Evolutionary conservation across 495 filamentous ascomycete species (phyloP).

Genomic region (Clavariopsis aquatica): DNA sequence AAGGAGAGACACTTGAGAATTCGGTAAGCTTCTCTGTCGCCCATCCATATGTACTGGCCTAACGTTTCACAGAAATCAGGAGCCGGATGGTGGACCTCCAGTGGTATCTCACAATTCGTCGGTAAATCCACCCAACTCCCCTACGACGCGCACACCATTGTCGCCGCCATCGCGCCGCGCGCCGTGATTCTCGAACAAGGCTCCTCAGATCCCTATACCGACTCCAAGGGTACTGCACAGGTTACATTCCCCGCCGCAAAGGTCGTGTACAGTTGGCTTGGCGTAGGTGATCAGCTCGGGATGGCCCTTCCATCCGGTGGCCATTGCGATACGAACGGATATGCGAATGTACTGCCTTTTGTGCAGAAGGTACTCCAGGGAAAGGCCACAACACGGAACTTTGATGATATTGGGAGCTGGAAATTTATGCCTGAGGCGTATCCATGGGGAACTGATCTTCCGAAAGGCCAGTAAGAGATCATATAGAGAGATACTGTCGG

Average conservation of each 20-base stretch:
- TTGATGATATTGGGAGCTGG: slow-evolving; percentile 49
- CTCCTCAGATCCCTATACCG: slow-evolving; percentile 52
- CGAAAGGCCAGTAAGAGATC: no score
- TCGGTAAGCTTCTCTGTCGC: slow-evolving; percentile 33
- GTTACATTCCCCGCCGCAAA: slow-evolving; percentile 56
- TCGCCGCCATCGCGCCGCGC: slow-evolving; percentile 55
- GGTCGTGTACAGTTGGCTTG: slow-evolving; percentile 55
- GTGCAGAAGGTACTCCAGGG: slow-evolving; percentile 54
- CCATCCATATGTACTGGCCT: not conserved
- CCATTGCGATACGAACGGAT: slow-evolving; percentile 55
- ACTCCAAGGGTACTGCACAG: slow-evolving; percentile 54
- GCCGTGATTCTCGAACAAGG: slow-evolving; percentile 56
- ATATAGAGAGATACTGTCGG: no score
- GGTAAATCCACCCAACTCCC: slow-evolving; percentile 53
- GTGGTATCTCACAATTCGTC: slow-evolving; percentile 52
- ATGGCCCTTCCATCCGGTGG: slow-evolving; percentile 54
- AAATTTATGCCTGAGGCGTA: slow-evolving; percentile 52
- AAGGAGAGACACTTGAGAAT: slow-evolving; percentile 58
- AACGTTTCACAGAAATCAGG: slow-evolving; percentile 46
- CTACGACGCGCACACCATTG: slow-evolving; percentile 57
- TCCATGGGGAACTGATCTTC: slow-evolving; percentile 45
- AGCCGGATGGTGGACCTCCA: slow-evolving; percentile 56
- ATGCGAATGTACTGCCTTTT: slow-evolving; percentile 53
- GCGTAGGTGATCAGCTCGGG: slow-evolving; percentile 51
- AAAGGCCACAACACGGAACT: slow-evolving; percentile 52